Evolutionary conservation across 139 green algal genomes (phyloP).

Genomic region (Spirogloea muscicola): DNA sequence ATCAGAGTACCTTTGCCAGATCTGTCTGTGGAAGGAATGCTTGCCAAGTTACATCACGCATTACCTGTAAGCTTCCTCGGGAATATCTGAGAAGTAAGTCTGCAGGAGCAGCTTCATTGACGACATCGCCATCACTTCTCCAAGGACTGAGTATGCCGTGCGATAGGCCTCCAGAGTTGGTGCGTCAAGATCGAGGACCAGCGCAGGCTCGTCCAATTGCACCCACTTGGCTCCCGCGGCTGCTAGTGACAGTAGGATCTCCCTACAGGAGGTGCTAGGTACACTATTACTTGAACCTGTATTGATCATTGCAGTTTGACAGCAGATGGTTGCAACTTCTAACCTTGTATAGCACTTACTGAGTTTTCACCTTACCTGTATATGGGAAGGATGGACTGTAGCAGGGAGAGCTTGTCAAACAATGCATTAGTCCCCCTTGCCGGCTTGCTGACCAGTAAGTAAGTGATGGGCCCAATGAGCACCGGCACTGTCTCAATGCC

Average conservation of each 20-base stretch:
- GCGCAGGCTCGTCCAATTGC: slow-evolving; percentile 80
- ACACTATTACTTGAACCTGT: too few relatives aligned
- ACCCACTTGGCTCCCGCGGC: slow-evolving; percentile 50
- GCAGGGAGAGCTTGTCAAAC: slow-evolving; percentile 42
- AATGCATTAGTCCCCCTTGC: background rate
- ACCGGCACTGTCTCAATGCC: slow-evolving; percentile 68
- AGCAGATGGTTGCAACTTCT: too few relatives aligned
- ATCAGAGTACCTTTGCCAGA: too few relatives aligned
- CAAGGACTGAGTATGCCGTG: slow-evolving; percentile 58
- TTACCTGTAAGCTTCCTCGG: background rate
- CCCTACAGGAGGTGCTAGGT: too few relatives aligned
- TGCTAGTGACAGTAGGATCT: slow-evolving; percentile 12
- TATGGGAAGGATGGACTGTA: too few relatives aligned
- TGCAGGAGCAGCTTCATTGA: slow-evolving; percentile 60
- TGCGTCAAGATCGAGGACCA: slow-evolving; percentile 51
- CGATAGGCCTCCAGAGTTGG: slow-evolving; percentile 49
- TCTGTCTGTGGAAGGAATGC: too few relatives aligned
- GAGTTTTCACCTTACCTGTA: too few relatives aligned
- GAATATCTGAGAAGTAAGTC: slow-evolving; percentile 74
- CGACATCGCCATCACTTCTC: slow-evolving; percentile 55
- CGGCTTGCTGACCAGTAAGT: slow-evolving; percentile 61
- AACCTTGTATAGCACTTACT: too few relatives aligned
- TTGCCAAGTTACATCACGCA: too few relatives aligned
- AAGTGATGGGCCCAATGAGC: slow-evolving; percentile 73
- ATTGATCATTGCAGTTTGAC: too few relatives aligned